Base-by-base conservation (phyloP, 305 asterid species). In the Vinca major region DNA sequence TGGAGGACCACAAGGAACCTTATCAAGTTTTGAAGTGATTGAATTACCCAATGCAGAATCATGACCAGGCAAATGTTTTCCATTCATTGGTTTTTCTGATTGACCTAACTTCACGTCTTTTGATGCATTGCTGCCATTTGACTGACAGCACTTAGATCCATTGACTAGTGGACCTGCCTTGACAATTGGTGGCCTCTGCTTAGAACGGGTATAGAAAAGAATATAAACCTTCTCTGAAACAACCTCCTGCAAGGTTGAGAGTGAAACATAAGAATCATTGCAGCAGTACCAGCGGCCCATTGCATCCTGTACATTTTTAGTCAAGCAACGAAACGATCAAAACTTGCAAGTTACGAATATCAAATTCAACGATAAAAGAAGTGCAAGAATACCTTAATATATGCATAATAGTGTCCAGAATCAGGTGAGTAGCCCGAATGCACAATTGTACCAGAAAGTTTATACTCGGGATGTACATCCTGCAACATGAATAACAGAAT, bases 351-450 rank as follows among this genome's bases (percentile, higher is more conserved):
- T 67, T 8, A 63, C 66, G 63, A 55, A 40, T 33, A 68, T 65
- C 57, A 66, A 65, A 71, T 72, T 66, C 36, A 68, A 65, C 50
- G 39, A 63, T 17, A 56, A 62, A 72, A 74, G 61, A 75, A 66
- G 71, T 63, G 62, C 53, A 40, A 64, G 65, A 63, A 50, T 66
- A 94, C 99, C 99, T 94, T 94, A 77, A 94, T 88, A 75, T 91
- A 94, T 47, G 78, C 70, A 74, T 69, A 74, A 39, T 74, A 74
- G 62, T 74, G 78, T 49, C 78, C 78, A 63, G 78, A 74, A 63
- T 94, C 96, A 51, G 96, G 95, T 66, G 99, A 89, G 82, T 79
- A 80, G 73, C 99, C 99, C 68, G 99, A 91, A 79, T 94, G 99
- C 55, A 94, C 97, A 77, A 94, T 91, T 53, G 97, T 86, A 69